Evolutionary conservation across 129 eudicot species (phyloP).

Genomic region (Daucus carota): DNA sequence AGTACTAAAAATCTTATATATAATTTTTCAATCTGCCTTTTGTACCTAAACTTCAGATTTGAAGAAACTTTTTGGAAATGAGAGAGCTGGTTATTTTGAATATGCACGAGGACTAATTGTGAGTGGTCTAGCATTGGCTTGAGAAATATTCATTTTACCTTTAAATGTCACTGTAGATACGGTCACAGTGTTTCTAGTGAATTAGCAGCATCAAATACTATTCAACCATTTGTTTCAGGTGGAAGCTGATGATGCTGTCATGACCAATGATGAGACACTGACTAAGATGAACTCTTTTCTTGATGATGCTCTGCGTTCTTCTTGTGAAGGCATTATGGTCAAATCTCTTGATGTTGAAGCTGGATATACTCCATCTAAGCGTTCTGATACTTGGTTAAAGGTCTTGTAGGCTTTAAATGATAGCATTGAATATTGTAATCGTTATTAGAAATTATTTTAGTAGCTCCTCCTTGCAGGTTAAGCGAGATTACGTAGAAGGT

Average conservation of each 20-base stretch:
- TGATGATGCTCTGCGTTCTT: conserved; percentile 64
- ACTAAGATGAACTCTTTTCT: conserved; percentile 61
- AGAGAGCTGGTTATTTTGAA: conserved; percentile 67
- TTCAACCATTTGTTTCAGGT: conserved; percentile 35
- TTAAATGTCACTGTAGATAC: neutral
- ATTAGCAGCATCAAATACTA: neutral
- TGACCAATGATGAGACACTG: conserved; percentile 50
- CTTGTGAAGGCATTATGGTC: conserved; percentile 97
- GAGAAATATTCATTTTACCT: neutral
- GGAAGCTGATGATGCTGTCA: conserved; percentile 66
- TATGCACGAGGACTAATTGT: conserved; percentile 71
- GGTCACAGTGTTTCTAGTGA: conserved; percentile 5
- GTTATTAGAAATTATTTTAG: neutral
- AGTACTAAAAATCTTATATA: neutral
- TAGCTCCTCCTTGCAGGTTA: conserved; percentile 51
- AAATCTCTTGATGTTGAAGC: conserved; percentile 92
- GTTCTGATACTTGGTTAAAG: conserved; percentile 68
- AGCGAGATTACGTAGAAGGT: conserved; percentile 85
- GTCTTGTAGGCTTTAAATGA: neutral
- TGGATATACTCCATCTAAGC: conserved; percentile 89
- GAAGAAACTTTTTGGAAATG: conserved; percentile 58
- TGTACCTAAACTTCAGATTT: conserved; percentile 34
- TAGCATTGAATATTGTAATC: neutral
- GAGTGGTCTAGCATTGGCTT: conserved; percentile 22
- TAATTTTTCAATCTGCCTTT: conserved; percentile 9